Conservation (phyloP, 2,329 filamentous ascomycete species). For the Cordyceps cateniannulata region DNA sequence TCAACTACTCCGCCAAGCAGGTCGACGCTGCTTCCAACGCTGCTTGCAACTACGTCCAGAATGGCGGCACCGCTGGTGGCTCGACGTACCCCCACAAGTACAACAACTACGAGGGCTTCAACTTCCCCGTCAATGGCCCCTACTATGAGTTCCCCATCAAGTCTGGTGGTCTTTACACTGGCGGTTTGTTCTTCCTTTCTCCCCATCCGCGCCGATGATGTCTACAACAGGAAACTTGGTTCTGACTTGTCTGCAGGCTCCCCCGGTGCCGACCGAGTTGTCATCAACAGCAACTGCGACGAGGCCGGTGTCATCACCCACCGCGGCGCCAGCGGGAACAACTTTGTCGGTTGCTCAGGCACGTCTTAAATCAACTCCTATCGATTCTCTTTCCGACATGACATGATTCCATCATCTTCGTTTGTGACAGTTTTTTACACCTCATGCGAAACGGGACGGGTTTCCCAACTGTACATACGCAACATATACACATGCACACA, state of each 20-base stretch:
- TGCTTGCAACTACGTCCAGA: slow-evolving; percentile 44
- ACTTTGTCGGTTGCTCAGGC: slow-evolving; percentile 50
- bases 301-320: slow-evolving; percentile 60
- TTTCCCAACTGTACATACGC: slow-evolving; percentile 1
- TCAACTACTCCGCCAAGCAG: slow-evolving; percentile 42
- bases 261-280: slow-evolving; percentile 56
- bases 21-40: slow-evolving; percentile 43
- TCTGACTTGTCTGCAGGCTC: slow-evolving; percentile 34
- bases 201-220: background rate
- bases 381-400: background rate
- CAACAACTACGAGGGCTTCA: slow-evolving; percentile 57
- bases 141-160: slow-evolving; percentile 60
- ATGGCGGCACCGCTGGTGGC: slow-evolving; percentile 30
- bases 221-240: background rate
- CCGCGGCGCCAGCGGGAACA: slow-evolving; percentile 54
- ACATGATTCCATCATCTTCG: background rate
- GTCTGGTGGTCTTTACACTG: slow-evolving; percentile 45
- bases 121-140: slow-evolving; percentile 47
- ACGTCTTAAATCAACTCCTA: slow-evolving; percentile 19
- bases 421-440: slow-evolving; percentile 6
- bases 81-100: slow-evolving; percentile 50
- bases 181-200: slow-evolving; percentile 34
- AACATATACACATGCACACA: slow-evolving; percentile 3
- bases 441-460: background rate
- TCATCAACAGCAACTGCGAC: slow-evolving; percentile 48